Evolutionary conservation across 2,329 filamentous ascomycete species (phyloP), one percentile per base, ranked within the genome.

Genomic region (Xylariales sp.): DNA sequence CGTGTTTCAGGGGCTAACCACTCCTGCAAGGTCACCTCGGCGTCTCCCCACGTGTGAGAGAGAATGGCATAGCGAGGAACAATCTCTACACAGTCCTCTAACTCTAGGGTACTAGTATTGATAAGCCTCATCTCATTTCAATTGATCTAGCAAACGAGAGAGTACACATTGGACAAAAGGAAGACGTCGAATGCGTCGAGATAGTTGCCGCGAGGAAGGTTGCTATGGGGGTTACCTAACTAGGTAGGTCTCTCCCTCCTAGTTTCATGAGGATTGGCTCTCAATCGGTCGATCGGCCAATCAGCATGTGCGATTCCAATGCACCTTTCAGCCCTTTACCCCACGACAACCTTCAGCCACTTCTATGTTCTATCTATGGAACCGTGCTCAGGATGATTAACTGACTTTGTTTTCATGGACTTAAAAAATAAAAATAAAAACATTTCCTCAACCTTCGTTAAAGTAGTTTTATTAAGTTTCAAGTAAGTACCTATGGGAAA

Each of bases 1-100:
- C 43, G 50, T 18, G 34, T 49, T 36, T 23, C 16, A 49, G 56
- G 43, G 9, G 6, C 41, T 7, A 32, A 23, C 63, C 63, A 65
- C 28, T 65, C 63, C 41, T 65, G 63, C 10, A 65, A 18, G 30
- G 32, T 61, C 43, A 65, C 63, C n/a, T 65, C 63, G 8, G 36
- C 50, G 32, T 32, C 41, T 8, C 57, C 63, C 63, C 63, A 65
- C 1, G 63, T 61, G 28, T 65, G 63, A 14, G 63, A 65, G 9
- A 65, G 18, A 18, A 65, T 65, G 9, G 63, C 63, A 45, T 65
- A 65, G 3, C 14, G 16, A 14, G 63, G 63, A 16, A 61, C 32
- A 28, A n/a, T 32, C 41, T 65, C 49, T 14, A 65, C 34, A 43
- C 53, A 46, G 30, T 65, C 63, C 56, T 65, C 63, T 34, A 65